Base-by-base conservation (phyloP, 2,329 filamentous ascomycete species). In the Rhynchosporium graminicola region DNA sequence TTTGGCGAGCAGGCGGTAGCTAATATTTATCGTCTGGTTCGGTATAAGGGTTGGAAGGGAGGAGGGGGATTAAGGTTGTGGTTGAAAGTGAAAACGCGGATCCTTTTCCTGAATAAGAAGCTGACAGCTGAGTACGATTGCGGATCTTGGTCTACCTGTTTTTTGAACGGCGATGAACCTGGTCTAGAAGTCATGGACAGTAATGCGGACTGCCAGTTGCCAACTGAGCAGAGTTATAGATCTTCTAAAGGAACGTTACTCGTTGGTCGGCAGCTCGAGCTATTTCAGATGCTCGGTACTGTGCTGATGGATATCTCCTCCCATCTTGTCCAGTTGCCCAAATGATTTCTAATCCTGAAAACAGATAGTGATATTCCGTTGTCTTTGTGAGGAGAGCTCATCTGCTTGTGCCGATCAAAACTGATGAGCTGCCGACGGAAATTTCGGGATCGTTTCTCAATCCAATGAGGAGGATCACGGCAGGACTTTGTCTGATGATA, bases 381-480 rank as follows among this genome's bases (percentile, higher is more conserved):
- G 69, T 72, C 10, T 71, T 72, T 56, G 68, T 72, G n/a, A 55
- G 71, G 31, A 59, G 69, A 42, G 69, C 69, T 6, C 69, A 72
- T 58, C 62, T 60, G n/a, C 61, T 67, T 1, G 46, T 69, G 3
- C 56, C 51, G 0, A 61, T 72, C 26, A 54, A 71, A 61, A 71
- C 69, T 2, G 63, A 70, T 48, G 40, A 65, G 29, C 57, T 72
- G 31, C 69, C 67, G 0, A 71, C 69, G 2, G 13, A 36, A 1
- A 70, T 72, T 42, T 71, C 70, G 3, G 70, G 69, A 3, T 12
- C 55, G 15, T 72, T 69, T 47, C 29, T 43, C 1, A 59, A 55
- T 6, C 65, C 68, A 12, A 7, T 71, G 9, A 62, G 56, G 31
- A 62, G 61, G 13, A 61, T 68, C 9, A 68, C 63, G 8, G 68